Conservation (phyloP, 1,284 basidiomycete species). For the Ustilago trichophora region DNA sequence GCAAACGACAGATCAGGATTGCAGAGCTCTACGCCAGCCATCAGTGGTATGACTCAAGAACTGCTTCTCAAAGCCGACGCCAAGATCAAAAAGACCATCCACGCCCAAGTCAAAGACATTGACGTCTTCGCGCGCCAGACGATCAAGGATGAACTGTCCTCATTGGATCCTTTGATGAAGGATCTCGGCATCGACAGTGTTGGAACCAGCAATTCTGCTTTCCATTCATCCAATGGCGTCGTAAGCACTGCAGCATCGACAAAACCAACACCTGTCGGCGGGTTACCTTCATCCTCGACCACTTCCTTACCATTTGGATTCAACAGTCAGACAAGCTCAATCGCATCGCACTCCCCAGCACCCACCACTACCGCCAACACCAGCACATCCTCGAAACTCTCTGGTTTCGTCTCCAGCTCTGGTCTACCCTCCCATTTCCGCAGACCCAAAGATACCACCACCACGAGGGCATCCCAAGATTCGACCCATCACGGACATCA, state of each 20-base stretch:
- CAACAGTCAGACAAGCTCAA: background rate
- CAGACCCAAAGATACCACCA: background rate
- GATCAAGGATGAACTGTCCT: conserved; percentile 53
- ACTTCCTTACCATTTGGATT: conserved; percentile 16
- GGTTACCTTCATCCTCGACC: conserved; percentile 14
- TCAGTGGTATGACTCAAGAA: conserved; percentile 40
- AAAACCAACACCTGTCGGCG: background rate
- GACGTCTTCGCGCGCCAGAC: conserved; percentile 47
- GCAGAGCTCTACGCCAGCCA: background rate
- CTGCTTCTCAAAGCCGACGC: conserved; percentile 51
- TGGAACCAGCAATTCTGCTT: background rate
- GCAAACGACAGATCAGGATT: background rate
- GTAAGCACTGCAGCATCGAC: background rate
- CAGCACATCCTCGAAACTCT: background rate
- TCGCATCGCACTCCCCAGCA: background rate
- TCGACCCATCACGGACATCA: conserved; percentile 13
- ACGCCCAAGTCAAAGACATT: conserved; percentile 49
- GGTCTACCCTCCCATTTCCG: conserved; percentile 18
- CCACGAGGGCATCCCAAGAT: conserved; percentile 4
- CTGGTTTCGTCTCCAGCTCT: conserved; percentile 1
- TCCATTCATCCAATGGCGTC: background rate
- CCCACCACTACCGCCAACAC: background rate
- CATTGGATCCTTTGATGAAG: conserved; percentile 43
- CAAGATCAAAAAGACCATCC: conserved; percentile 52
- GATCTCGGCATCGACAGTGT: conserved; percentile 18